These are phyloP conservation scores for Tricholoma furcatifolium DNA, from an alignment of 768 basidiomycete species.

Conservation along the genomic window DNA sequence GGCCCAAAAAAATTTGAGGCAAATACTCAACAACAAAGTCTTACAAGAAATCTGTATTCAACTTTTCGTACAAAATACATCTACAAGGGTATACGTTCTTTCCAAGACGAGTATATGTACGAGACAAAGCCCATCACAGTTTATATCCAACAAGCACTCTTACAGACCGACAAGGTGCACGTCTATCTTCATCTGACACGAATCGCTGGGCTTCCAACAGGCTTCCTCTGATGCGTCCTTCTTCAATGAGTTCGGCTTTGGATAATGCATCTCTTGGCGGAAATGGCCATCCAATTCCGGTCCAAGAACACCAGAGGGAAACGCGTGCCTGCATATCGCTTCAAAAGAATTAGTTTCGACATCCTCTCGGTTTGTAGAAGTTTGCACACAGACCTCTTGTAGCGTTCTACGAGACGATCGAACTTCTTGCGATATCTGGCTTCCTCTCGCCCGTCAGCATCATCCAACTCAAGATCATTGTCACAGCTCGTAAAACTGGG, in stretches of 20 bases:
- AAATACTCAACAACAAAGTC: constrained; percentile 31
- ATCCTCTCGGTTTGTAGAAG: not conserved
- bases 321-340: constrained; percentile 70
- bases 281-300: constrained; percentile 55
- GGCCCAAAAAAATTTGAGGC: constrained; percentile 31
- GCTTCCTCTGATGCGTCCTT: constrained; percentile 58
- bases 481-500: constrained; percentile 22
- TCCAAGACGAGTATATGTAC: constrained; percentile 2
- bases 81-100: not conserved
- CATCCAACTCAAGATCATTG: constrained; percentile 66
- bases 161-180: constrained; percentile 55
- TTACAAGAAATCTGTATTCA: not conserved
- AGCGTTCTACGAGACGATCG: constrained; percentile 58
- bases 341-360: constrained; percentile 1
- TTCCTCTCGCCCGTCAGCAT: constrained; percentile 59
- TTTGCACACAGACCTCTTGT: constrained; percentile 44
- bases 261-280: constrained; percentile 62
- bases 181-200: constrained; percentile 51
- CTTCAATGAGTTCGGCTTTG: constrained; percentile 69
- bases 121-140: constrained; percentile 18
- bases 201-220: constrained; percentile 53
- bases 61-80: not conserved
- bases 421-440: constrained; percentile 56
- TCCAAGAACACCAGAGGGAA: constrained; percentile 63
- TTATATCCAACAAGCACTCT: constrained; percentile 65